Percentiles rank a stretch among this genome's conserved stretches.
Conservation (phyloP, 2,329 filamentous ascomycete species). For the Colletotrichum lini region DNA sequence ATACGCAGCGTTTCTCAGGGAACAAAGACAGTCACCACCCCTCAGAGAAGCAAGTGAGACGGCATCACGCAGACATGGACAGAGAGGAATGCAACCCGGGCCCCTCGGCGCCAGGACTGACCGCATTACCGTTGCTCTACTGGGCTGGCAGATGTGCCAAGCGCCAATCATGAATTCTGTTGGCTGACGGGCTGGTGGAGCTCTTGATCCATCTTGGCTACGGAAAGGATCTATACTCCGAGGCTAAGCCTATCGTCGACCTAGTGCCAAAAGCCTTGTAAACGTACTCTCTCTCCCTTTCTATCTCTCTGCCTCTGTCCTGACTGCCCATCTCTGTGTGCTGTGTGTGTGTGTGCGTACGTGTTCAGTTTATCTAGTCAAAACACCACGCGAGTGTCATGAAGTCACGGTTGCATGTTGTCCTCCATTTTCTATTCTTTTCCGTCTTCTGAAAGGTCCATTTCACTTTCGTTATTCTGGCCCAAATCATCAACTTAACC, state of each 20-base stretch:
- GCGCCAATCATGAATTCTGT: not conserved
- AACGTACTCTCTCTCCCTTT: not conserved
- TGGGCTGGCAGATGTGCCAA: not conserved
- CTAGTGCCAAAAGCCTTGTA: not conserved
- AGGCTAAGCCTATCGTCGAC: not conserved
- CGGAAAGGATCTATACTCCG: conserved; percentile 1
- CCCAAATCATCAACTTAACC: not conserved
- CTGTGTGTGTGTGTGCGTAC: too few relatives aligned
- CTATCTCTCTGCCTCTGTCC: too few relatives aligned
- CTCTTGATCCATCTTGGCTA: not conserved
- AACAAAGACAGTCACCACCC: too few relatives aligned
- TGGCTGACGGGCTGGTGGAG: not conserved
- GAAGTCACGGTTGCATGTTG: not conserved
- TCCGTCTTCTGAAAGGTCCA: not conserved
- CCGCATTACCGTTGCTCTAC: not conserved
- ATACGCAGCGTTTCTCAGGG: not conserved
- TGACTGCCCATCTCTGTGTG: too few relatives aligned
- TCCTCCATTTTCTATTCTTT: not conserved
- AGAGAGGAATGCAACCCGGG: not conserved
- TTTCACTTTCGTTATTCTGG: not conserved
- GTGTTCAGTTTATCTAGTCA: not conserved
- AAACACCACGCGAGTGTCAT: not conserved
- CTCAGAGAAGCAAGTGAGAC: too few relatives aligned
- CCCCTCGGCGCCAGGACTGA: not conserved
- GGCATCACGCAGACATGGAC: not conserved